A percentile compares a stretch with the other conserved stretches of the same genome.
These are phyloP conservation scores for Physaria fendleri DNA, from an alignment of 345 rosid species.

Conservation along the genomic window DNA sequence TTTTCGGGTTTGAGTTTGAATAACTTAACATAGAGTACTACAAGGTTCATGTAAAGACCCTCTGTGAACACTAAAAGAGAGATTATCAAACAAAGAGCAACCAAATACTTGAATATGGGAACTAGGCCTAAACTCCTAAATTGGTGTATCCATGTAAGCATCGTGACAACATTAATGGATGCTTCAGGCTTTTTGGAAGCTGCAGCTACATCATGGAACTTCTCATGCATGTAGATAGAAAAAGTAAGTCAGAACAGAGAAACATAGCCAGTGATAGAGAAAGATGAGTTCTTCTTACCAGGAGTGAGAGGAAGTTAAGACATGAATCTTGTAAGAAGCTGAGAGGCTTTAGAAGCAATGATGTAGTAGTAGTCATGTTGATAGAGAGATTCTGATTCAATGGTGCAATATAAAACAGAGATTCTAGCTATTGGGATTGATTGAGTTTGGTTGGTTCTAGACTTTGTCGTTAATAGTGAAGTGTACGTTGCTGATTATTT, in stretches of 20 bases:
- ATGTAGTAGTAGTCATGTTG: neutral
- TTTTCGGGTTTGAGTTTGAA: slow-evolving; percentile 29
- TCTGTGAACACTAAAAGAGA: slow-evolving; percentile 41
- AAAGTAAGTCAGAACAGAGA: neutral
- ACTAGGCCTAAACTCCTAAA: slow-evolving; percentile 31
- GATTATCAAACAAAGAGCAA: slow-evolving; percentile 38
- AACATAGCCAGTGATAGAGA: slow-evolving; percentile 3
- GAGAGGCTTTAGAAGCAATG: slow-evolving; percentile 7
- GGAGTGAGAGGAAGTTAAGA: slow-evolving; percentile 8
- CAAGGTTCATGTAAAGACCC: slow-evolving; percentile 41
- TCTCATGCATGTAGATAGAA: neutral
- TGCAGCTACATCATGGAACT: slow-evolving; percentile 14
- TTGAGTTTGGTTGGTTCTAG: slow-evolving; percentile 10
- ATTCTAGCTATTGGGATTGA: neutral
- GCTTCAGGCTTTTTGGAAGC: neutral
- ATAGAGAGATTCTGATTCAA: slow-evolving; percentile 1
- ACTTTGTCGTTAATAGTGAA: slow-evolving; percentile 12
- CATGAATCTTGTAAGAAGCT: slow-evolving; percentile 20
- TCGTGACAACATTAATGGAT: neutral
- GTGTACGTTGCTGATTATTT: neutral
- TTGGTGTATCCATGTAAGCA: slow-evolving; percentile 24
- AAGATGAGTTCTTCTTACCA: slow-evolving; percentile 9
- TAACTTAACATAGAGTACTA: slow-evolving; percentile 34
- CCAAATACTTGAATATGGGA: slow-evolving; percentile 30
- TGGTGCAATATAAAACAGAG: slow-evolving; percentile 10